These are phyloP conservation scores for Eutypella sp. DNA, from an alignment of 2,329 filamentous ascomycete genomes.

Conservation along the genomic window DNA sequence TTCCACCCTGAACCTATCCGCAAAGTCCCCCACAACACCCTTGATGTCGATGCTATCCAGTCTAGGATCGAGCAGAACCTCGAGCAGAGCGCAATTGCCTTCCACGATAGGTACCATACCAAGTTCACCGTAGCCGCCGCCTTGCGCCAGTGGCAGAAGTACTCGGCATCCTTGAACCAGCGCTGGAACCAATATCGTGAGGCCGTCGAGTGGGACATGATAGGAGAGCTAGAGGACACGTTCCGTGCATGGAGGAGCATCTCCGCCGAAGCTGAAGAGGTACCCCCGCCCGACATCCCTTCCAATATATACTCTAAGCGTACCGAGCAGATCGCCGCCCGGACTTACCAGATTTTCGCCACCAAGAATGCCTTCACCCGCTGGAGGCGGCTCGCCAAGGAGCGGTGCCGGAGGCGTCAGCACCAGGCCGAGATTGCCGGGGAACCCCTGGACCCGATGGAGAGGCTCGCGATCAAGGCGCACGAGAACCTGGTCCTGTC, in stretches of 20 bases:
- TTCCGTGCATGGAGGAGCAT: slow-evolving; percentile 22
- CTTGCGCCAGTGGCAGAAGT: slow-evolving; percentile 24
- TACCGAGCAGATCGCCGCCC: slow-evolving; percentile 22
- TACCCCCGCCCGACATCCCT: slow-evolving; percentile 15
- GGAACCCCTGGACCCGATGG: slow-evolving; percentile 18
- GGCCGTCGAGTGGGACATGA: slow-evolving; percentile 18
- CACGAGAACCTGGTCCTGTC: slow-evolving; percentile 25
- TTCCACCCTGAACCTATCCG: slow-evolving; percentile 7
- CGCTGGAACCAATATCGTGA: slow-evolving; percentile 18
- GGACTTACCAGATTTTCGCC: slow-evolving; percentile 21
- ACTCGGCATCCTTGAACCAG: slow-evolving; percentile 15
- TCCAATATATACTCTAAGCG: slow-evolving; percentile 25
- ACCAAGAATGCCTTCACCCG: slow-evolving; percentile 17
- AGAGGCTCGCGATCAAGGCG: slow-evolving; percentile 22
- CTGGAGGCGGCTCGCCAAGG: slow-evolving; percentile 19
- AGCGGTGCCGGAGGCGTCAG: slow-evolving; percentile 10
- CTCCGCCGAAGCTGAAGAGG: slow-evolving; percentile 15
- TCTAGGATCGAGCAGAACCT: slow-evolving; percentile 16
- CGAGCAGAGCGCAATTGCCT: slow-evolving; percentile 19
- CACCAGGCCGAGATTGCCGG: slow-evolving; percentile 10
- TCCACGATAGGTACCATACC: slow-evolving; percentile 18
- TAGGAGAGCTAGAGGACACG: slow-evolving; percentile 15
- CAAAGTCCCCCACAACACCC: background rate
- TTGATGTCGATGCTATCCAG: background rate
- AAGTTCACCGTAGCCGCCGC: slow-evolving; percentile 19